Percentiles rank a stretch among this genome's conserved stretches.
phyloP scores from a whole-genome alignment of 2,329 filamentous ascomycete species.

The Thermochaetoides dissita region DNA sequence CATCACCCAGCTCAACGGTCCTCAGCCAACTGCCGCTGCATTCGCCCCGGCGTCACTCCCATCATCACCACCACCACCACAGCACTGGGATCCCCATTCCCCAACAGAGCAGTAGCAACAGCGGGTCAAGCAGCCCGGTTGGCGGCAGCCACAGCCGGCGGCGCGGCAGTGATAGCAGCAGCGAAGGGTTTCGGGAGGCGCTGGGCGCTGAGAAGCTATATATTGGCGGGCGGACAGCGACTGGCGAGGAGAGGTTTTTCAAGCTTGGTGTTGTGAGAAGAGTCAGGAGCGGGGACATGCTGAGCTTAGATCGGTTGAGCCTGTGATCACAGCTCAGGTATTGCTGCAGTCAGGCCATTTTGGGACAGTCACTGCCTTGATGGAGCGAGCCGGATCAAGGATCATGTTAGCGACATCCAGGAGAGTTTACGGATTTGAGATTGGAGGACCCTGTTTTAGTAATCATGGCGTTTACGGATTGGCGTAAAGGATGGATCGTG shows the following conservation, averaged over 20 bases:
- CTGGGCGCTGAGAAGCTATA: conserved; percentile 67
- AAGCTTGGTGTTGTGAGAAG: conserved; percentile 63
- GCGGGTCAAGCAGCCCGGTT: neutral
- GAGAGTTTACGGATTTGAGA: too few species aligned
- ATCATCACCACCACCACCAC: conserved; percentile 15
- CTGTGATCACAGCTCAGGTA: conserved; percentile 33
- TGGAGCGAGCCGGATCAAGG: too few species aligned
- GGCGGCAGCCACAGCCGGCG: conserved; percentile 25
- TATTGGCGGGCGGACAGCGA: conserved; percentile 61
- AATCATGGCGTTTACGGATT: too few species aligned
- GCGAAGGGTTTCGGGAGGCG: conserved; percentile 62
- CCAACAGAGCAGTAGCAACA: conserved; percentile 7
- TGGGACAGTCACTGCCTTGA: too few species aligned
- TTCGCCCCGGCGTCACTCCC: conserved; percentile 15
- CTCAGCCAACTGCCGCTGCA: conserved; percentile 20
- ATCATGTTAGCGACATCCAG: too few species aligned
- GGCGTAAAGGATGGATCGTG: too few species aligned
- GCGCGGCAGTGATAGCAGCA: conserved; percentile 60
- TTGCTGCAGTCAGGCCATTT: too few species aligned
- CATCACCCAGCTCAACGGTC: conserved; percentile 14
- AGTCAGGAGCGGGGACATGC: conserved; percentile 57
- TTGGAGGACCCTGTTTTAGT: too few species aligned
- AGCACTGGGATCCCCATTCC: conserved; percentile 27
- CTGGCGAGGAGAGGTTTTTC: conserved; percentile 69
- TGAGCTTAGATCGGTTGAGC: conserved; percentile 63